Base-by-base conservation (phyloP, 305 asterid genomes). In the Petunia hybrid region DNA sequence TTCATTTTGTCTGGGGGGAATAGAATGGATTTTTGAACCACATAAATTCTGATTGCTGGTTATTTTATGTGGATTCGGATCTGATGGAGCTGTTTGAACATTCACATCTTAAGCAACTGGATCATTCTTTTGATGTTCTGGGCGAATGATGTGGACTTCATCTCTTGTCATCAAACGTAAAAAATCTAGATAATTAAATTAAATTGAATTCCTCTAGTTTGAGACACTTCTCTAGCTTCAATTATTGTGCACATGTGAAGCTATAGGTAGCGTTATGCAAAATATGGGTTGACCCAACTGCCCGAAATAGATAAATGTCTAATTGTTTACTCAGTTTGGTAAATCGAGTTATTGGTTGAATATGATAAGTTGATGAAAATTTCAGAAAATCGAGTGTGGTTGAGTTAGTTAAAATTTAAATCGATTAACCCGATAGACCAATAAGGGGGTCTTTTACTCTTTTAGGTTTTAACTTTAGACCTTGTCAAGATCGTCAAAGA, bases 181-280 rank as follows among this genome's bases (percentile, higher is more conserved):
- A 65, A 31, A 38, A 65, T 65, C 73, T 39, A 31, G 1, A 35
- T 39, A 31, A 65, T 65, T 65, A 65, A 64, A 45, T 22, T 40
- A 65, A 13, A 39, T 13, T 65, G 73, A 65, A 65, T 39, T 35
- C 40, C 71, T 12, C 71, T 65, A 65, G 73, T 65, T 39, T 65
- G 73, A 65, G 73, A 65, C 0, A 14, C 6, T 35, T 35, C 73
- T 67, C 53, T 67, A 41, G 74, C 53, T 67, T 67, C 74, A 13
- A 22, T 22, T 22, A 22, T 22, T 22, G 31, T 22, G 31, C 0
- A 22, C 31, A 22, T 22, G 31, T 22, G 31, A 22, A 22, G 31
- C 31, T 22, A 22, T 22, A 22, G 31, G 31, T 22, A 22, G 31
- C 31, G 31, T 6, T 56, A 13, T 13, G 61, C 61, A 13, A 56